phyloP scores from a whole-genome alignment of 2,329 filamentous ascomycete species.

The Sporothrix mexicana region DNA sequence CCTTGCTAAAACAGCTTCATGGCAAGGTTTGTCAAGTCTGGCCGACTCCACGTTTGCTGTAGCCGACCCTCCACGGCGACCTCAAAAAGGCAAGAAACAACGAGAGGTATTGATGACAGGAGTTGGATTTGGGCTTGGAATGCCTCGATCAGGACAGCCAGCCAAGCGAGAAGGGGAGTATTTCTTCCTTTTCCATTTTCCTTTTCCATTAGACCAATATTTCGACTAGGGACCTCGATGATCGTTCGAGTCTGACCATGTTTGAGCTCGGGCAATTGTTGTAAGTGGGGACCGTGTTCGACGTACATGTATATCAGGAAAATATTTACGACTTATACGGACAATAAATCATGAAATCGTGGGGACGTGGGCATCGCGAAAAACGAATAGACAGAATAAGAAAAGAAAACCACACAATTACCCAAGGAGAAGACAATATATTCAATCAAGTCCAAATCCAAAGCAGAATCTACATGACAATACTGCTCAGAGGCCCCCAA shows the following conservation, averaged over 20 bases:
- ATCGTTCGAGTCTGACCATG: background rate
- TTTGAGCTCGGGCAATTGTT: background rate
- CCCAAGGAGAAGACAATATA: background rate
- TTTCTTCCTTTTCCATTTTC: too few relatives aligned
- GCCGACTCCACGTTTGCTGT: background rate
- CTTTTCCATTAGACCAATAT: too few relatives aligned
- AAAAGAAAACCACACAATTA: background rate
- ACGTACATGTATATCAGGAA: too few relatives aligned
- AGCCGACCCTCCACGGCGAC: slow-evolving; percentile 17
- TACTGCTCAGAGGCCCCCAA: background rate
- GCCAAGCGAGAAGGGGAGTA: background rate
- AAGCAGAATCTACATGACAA: too few relatives aligned
- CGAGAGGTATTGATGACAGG: background rate
- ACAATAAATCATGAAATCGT: background rate
- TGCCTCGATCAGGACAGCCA: slow-evolving; percentile 19
- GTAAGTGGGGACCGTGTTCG: background rate
- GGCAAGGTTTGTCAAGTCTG: too few relatives aligned
- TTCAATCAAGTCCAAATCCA: background rate
- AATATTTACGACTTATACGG: too few relatives aligned
- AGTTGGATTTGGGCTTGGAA: background rate
- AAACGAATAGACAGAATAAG: background rate
- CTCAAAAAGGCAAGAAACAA: background rate
- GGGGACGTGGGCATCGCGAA: background rate
- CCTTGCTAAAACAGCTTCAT: background rate
- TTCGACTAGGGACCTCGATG: background rate